phyloP scores from a whole-genome alignment of 495 filamentous ascomycete species.

The Friedmanniomyces simplex region DNA sequence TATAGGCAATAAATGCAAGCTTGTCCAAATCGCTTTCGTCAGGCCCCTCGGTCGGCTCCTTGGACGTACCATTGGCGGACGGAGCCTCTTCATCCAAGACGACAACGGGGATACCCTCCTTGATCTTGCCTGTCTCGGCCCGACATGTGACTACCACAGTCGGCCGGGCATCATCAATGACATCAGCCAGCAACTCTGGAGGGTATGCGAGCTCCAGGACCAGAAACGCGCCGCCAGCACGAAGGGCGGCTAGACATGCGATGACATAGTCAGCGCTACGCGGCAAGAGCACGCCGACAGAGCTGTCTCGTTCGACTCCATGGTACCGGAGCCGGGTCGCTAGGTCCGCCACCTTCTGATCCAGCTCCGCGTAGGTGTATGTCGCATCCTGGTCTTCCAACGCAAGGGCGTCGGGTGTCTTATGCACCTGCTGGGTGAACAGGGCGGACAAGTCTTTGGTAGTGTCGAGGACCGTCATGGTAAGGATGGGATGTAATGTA shows the following conservation, averaged over 20 bases:
- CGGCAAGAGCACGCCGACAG: slow-evolving; percentile 56
- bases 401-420: slow-evolving; percentile 49
- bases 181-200: slow-evolving; percentile 51
- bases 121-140: slow-evolving; percentile 46
- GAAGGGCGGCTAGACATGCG: slow-evolving; percentile 54
- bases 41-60: slow-evolving; percentile 37
- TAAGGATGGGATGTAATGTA: background rate
- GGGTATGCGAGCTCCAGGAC: slow-evolving; percentile 62
- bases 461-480: slow-evolving; percentile 49
- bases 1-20: slow-evolving; percentile 56
- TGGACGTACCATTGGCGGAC: slow-evolving; percentile 20
- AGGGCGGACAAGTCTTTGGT: slow-evolving; percentile 53
- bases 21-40: slow-evolving; percentile 52
- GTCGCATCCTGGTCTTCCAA: slow-evolving; percentile 46
- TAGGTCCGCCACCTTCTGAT: slow-evolving; percentile 44
- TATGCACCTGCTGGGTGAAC: slow-evolving; percentile 45
- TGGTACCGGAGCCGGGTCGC: slow-evolving; percentile 44
- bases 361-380: slow-evolving; percentile 53
- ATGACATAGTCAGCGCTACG: slow-evolving; percentile 61
- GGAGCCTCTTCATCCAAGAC: slow-evolving; percentile 38
- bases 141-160: slow-evolving; percentile 49
- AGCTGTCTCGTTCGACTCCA: slow-evolving; percentile 50
- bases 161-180: slow-evolving; percentile 54
- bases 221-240: slow-evolving; percentile 59
- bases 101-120: slow-evolving; percentile 43